A percentile compares a stretch with the other conserved stretches of the same genome.
Conservation (phyloP, 768 basidiomycete species). For the Amanita rubescens region DNA sequence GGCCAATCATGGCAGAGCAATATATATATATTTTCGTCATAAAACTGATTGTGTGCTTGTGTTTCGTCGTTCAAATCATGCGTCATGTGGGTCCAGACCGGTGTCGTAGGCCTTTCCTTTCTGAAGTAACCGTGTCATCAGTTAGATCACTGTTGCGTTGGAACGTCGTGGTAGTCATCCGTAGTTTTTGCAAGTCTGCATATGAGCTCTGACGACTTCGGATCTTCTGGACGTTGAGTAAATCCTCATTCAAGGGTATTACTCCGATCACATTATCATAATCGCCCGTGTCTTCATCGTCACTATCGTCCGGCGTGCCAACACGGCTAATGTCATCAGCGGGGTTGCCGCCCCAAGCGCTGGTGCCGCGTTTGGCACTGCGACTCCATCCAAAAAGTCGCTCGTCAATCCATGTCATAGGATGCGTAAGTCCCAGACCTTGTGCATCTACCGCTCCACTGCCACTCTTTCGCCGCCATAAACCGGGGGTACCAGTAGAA, state of each 20-base stretch:
- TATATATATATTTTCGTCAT: no score
- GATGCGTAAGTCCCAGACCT: constrained; percentile 78
- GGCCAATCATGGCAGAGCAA: no score
- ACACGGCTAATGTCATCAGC: constrained; percentile 55
- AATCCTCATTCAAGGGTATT: constrained; percentile 45
- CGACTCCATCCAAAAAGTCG: constrained; percentile 88
- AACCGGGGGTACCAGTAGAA: constrained; percentile 62
- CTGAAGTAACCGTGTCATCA: constrained; percentile 53
- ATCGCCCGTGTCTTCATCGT: constrained; percentile 85
- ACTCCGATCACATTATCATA: constrained; percentile 83
- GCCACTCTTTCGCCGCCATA: constrained; percentile 76
- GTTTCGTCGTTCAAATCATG: no score
- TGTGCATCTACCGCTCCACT: constrained; percentile 82
- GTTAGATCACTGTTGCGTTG: constrained; percentile 48
- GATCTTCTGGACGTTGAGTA: constrained; percentile 29
- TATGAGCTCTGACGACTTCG: constrained; percentile 68
- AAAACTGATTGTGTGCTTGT: no score
- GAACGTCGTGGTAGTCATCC: constrained; percentile 22
- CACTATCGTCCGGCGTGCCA: constrained; percentile 68
- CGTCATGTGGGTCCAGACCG: no score
- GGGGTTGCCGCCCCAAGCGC: constrained; percentile 67
- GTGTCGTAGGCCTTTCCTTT: constrained; percentile 35
- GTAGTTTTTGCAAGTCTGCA: constrained; percentile 73
- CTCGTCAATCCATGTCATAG: constrained; percentile 94
- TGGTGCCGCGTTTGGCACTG: constrained; percentile 71